phyloP scores from a whole-genome alignment of 768 basidiomycete species.

The Rhodotorula paludigena region DNA sequence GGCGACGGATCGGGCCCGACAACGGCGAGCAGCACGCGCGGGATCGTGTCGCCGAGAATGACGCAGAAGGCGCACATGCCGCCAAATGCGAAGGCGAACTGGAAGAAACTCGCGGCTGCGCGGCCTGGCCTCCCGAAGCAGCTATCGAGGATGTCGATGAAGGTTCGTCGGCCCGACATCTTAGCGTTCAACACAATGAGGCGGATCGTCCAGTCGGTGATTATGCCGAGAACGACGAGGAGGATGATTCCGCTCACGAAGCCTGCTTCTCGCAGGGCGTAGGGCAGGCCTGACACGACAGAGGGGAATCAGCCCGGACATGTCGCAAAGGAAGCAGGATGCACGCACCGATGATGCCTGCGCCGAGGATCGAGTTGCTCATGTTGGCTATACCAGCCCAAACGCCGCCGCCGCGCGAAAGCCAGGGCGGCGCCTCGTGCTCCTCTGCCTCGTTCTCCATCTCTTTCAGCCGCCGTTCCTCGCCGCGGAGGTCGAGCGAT shows the following conservation, averaged over 20 bases:
- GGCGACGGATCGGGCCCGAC: constrained; percentile 63
- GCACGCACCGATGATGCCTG: constrained; percentile 57
- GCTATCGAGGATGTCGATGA: constrained; percentile 42
- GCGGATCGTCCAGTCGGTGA: constrained; percentile 98
- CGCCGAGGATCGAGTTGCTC: constrained; percentile 93
- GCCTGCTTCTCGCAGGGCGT: constrained; percentile 89
- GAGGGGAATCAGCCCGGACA: not conserved
- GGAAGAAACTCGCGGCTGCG: constrained; percentile 91
- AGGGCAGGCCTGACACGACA: constrained; percentile 68
- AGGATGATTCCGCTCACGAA: constrained; percentile 83
- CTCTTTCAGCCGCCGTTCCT: constrained; percentile 21
- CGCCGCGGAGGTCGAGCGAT: constrained; percentile 21
- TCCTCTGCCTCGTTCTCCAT: constrained; percentile 53
- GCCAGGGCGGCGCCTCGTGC: constrained; percentile 36
- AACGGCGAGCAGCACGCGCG: constrained; percentile 80
- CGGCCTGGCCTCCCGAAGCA: constrained; percentile 81
- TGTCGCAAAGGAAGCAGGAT: constrained; percentile 15
- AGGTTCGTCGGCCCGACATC: constrained; percentile 69
- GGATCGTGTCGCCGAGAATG: constrained; percentile 94
- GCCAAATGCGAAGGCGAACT: constrained; percentile 95
- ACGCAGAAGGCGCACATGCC: constrained; percentile 99
- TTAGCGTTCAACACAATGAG: constrained; percentile 95
- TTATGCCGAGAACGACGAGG: constrained; percentile 67
- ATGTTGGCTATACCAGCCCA: constrained; percentile 70
- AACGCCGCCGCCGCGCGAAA: constrained; percentile 47